These are phyloP conservation scores for Penicillium freii DNA, from an alignment of 2,329 filamentous ascomycete species.

Conservation along the genomic window DNA sequence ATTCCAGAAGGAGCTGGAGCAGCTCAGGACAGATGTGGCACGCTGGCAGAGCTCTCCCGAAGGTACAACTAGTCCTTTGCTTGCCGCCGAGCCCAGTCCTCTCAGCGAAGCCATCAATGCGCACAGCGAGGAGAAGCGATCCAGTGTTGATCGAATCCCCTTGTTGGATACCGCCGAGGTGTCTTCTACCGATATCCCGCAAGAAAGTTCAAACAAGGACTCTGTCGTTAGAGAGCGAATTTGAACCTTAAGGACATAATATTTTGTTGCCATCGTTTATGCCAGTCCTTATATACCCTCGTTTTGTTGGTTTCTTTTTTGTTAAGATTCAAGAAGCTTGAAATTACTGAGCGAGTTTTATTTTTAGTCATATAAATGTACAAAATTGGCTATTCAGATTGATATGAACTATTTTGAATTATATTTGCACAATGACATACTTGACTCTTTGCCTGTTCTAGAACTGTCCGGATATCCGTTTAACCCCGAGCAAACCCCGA, in stretches of 20 bases:
- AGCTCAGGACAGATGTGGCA: slow-evolving; percentile 80
- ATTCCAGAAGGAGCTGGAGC: slow-evolving; percentile 94
- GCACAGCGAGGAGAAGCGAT: slow-evolving; percentile 20
- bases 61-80: slow-evolving; percentile 30
- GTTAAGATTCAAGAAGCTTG: neutral
- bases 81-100: slow-evolving; percentile 26
- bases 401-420: neutral
- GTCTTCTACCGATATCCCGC: slow-evolving; percentile 27
- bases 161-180: slow-evolving; percentile 32
- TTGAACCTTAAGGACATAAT: slow-evolving; percentile 12
- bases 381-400: neutral
- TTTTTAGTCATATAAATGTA: neutral
- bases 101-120: slow-evolving; percentile 23
- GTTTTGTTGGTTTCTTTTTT: neutral
- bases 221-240: slow-evolving; percentile 27
- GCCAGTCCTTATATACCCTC: slow-evolving; percentile 6
- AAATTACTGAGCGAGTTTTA: neutral
- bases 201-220: slow-evolving; percentile 8
- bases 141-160: slow-evolving; percentile 37
- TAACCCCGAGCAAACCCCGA: slow-evolving; percentile 20
- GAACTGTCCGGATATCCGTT: neutral
- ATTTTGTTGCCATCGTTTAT: neutral
- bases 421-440: neutral
- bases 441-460: neutral
- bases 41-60: slow-evolving; percentile 68